phyloP scores from a whole-genome alignment of 1,284 basidiomycete species.

The Cystobasidium sp. region DNA sequence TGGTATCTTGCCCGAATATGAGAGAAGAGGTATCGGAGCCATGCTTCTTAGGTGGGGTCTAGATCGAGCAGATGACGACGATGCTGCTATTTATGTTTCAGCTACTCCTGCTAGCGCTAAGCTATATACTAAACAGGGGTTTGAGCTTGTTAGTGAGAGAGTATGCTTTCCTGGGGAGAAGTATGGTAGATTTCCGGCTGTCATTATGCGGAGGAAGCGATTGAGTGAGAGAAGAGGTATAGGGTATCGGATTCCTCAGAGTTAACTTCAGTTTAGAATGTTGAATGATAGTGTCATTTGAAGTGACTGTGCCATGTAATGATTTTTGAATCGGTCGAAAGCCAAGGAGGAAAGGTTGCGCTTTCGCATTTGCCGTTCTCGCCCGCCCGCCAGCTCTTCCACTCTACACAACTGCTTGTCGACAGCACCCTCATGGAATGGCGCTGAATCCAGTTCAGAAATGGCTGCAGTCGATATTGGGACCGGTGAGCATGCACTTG shows the following conservation, averaged over 20 bases:
- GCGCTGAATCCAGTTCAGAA: constrained; percentile 40
- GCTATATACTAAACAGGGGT: constrained; percentile 14
- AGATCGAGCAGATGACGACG: constrained; percentile 8
- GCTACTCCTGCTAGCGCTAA: background rate
- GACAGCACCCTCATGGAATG: constrained; percentile 1
- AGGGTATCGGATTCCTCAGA: background rate
- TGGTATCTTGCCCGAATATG: constrained; percentile 14
- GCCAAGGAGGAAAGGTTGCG: background rate
- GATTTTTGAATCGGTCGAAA: background rate
- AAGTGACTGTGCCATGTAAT: too few species aligned
- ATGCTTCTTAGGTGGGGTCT: constrained; percentile 24
- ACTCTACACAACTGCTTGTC: background rate
- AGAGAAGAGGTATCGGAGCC: background rate
- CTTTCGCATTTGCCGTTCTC: too few species aligned
- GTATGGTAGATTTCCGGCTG: background rate
- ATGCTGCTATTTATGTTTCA: constrained; percentile 8
- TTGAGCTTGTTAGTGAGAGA: background rate
- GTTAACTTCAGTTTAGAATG: background rate
- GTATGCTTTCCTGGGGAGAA: background rate
- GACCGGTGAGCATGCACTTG: constrained; percentile 18
- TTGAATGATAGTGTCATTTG: too few species aligned
- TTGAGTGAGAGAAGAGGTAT: background rate
- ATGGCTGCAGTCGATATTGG: constrained; percentile 42
- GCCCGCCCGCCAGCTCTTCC: background rate
- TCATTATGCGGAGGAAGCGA: background rate